Evolutionary conservation across 2,329 filamentous ascomycete genomes (phyloP), one percentile per base, ranked within the genome.

Genomic region (Laburnicola sp.): DNA sequence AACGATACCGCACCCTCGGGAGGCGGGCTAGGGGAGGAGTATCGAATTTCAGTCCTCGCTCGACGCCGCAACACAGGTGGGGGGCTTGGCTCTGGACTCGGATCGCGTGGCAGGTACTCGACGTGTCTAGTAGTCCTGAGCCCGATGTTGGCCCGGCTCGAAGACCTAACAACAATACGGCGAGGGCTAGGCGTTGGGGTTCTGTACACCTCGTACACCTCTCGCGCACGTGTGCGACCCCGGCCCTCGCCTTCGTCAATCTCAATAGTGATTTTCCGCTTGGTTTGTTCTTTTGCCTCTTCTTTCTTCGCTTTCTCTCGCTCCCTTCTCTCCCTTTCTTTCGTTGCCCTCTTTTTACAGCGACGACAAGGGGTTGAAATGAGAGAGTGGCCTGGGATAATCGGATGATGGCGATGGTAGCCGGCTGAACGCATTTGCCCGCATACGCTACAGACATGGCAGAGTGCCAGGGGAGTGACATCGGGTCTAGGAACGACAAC

Each of bases 401-500:
- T 61, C 3, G 71, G 71, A 49, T 73, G 59, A 4, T 63, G 56
- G 30, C 68, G 65, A 50, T 74, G 71, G 35, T 63, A 74, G 41
- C 64, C 60, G 34, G 58, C 54, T 22, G 70, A 74, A 10, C 71
- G 66, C 56, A 69, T 62, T 11, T 57, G 52, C 8, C 65, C 64
- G 38, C 71, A 74, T 16, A 65, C 51, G 26, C 62, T 68, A 51
- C 71, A 74, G 6, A 64, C 67, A 56, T 74, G 71, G 45, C 66
- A 72, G 28, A 64, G 52, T 41, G 43, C 43, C 6, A 37, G 25
- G n/a, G 34, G 42, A 36, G 65, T 48, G 8, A 66, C 60, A 23
- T 64, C 62, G 8, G 66, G 58, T 21, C 54, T 43, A 8, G 59
- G 49, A 43, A 54, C 58, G 35, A 55, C 50, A 11, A 53, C 37